phyloP scores from a whole-genome alignment of 208 protist species.

The Herpetomonas samuelpessoai region DNA sequence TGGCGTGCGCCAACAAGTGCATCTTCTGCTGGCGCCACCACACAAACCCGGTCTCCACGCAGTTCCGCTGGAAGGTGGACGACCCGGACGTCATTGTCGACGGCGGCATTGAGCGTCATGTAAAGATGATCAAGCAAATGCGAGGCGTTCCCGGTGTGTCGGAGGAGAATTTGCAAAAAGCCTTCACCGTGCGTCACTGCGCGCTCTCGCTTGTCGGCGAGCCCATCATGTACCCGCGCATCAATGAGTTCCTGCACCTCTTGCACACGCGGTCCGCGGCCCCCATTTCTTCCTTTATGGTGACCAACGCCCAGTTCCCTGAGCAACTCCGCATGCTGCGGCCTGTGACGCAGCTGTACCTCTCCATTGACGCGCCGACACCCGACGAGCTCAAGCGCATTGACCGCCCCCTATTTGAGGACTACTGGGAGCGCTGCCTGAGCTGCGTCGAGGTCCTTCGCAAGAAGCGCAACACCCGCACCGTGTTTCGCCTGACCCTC shows the following conservation, averaged over 20 bases:
- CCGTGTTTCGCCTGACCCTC: constrained; percentile 96
- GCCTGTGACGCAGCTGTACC: constrained; percentile 94
- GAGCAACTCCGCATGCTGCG: constrained; percentile 70
- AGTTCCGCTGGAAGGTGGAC: constrained; percentile 93
- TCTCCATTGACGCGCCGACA: constrained; percentile 93
- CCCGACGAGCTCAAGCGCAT: constrained; percentile 88
- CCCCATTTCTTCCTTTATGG: constrained; percentile 94
- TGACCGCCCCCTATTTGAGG: constrained; percentile 92
- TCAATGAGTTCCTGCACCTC: constrained; percentile 89
- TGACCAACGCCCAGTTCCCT: constrained; percentile 94
- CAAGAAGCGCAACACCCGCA: constrained; percentile 86
- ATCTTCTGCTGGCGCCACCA: constrained; percentile 96
- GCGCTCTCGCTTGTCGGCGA: constrained; percentile 96
- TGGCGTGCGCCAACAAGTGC: constrained; percentile 97
- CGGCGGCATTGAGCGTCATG: constrained; percentile 69
- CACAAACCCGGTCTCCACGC: constrained; percentile 91
- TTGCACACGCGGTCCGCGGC: constrained; percentile 58
- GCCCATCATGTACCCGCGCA: constrained; percentile 96
- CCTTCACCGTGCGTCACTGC: constrained; percentile 85
- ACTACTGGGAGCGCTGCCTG: constrained; percentile 95
- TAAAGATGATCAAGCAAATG: constrained; percentile 87
- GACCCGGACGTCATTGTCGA: constrained; percentile 78
- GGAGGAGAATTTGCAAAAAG: constrained; percentile 77
- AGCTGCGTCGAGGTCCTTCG: constrained; percentile 81
- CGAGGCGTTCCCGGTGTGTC: constrained; percentile 92